These are phyloP conservation scores for Mentha longifolia DNA, from an alignment of 257 asterid genomes.

Conservation along the genomic window DNA sequence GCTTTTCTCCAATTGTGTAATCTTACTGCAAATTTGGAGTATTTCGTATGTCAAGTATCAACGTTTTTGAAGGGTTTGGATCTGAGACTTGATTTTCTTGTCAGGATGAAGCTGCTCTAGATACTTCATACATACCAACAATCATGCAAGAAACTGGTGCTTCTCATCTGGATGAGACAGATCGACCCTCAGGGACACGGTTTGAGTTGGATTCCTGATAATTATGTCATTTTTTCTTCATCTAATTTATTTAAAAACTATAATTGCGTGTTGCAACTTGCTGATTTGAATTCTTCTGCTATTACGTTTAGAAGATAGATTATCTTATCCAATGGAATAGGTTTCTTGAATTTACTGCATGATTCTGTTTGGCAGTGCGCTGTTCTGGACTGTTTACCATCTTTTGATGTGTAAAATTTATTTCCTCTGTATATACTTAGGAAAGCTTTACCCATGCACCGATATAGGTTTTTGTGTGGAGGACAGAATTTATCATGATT, in stretches of 20 bases:
- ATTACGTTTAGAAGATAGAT: slow-evolving; percentile 6
- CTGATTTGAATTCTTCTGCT: not conserved
- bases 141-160: slow-evolving; percentile 21
- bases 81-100: slow-evolving; percentile 23
- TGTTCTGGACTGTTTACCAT: not conserved
- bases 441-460: not conserved
- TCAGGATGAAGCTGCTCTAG: slow-evolving; percentile 37
- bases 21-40: not conserved
- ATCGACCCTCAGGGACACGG: slow-evolving; percentile 22
- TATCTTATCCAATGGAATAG: not conserved
- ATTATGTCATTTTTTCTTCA: slow-evolving; percentile 5
- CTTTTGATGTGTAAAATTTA: not conserved
- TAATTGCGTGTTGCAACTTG: not conserved
- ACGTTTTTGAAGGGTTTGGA: not conserved
- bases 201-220: slow-evolving; percentile 25
- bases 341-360: not conserved
- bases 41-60: no score
- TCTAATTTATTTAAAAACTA: not conserved
- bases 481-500: not conserved
- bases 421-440: no score
- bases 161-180: slow-evolving; percentile 3
- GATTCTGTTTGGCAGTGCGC: not conserved
- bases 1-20: not conserved
- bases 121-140: not conserved
- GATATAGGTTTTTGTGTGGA: not conserved